Percentiles rank a stretch among this genome's conserved stretches.
These are phyloP conservation scores for Diplodia mutila DNA, from an alignment of 2,329 filamentous ascomycete genomes.

Conservation along the genomic window DNA sequence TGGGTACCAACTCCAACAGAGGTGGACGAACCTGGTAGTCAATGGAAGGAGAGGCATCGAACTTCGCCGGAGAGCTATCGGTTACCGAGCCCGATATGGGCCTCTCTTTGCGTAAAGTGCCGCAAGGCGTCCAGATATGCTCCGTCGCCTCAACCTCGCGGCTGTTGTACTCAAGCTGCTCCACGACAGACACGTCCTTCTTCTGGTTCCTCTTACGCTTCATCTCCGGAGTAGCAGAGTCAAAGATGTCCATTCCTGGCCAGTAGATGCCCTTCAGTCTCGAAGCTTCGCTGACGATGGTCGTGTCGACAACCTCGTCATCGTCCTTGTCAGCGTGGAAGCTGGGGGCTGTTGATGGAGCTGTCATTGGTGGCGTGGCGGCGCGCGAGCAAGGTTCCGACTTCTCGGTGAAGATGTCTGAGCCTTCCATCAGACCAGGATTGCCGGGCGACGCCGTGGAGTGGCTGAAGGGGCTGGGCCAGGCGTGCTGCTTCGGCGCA, in stretches of 20 bases:
- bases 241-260: slow-evolving; percentile 81
- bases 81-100: slow-evolving; percentile 51
- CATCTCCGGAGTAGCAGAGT: slow-evolving; percentile 74
- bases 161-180: slow-evolving; percentile 67
- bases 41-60: slow-evolving; percentile 37
- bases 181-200: slow-evolving; percentile 72
- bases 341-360: background rate
- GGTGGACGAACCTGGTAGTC: slow-evolving; percentile 33
- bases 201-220: slow-evolving; percentile 77
- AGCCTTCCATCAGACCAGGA: background rate
- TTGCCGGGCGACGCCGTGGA: slow-evolving; percentile 7
- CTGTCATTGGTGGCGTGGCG: background rate
- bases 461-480: slow-evolving; percentile 31
- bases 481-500: slow-evolving; percentile 44
- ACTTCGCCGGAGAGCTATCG: slow-evolving; percentile 41
- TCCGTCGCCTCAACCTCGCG: slow-evolving; percentile 66
- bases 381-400: slow-evolving; percentile 2
- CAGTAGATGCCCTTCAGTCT: slow-evolving; percentile 74
- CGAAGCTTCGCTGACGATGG: slow-evolving; percentile 42
- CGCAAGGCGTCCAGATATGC: slow-evolving; percentile 60
- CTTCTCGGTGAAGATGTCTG: slow-evolving; percentile 18
- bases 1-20: slow-evolving; percentile 39
- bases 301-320: background rate
- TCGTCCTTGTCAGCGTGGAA: background rate
- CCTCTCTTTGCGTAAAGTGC: slow-evolving; percentile 47